phyloP scores from a whole-genome alignment of 2,329 filamentous ascomycete genomes.

The Aspergillus ochraceus region DNA sequence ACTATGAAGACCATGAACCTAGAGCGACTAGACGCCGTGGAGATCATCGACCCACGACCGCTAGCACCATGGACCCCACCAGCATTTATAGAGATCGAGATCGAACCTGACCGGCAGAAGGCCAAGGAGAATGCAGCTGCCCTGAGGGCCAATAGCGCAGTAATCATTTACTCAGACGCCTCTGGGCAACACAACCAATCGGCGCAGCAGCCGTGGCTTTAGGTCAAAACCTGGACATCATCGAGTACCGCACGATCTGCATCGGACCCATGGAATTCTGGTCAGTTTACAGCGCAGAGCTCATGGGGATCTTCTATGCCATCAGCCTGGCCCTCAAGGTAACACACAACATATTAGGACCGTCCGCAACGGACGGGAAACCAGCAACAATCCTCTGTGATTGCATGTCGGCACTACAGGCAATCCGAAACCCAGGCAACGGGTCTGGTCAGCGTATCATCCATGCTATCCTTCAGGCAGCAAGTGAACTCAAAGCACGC shows the following conservation, averaged over 20 bases:
- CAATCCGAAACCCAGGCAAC: conserved; percentile 14
- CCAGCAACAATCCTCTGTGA: conserved; percentile 17
- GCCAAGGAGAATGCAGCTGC: conserved; percentile 19
- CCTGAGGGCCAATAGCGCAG: conserved; percentile 2
- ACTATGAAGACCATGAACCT: conserved; percentile 19
- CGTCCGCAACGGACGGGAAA: neutral
- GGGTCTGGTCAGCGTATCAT: conserved; percentile 20
- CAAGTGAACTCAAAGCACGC: conserved; percentile 6
- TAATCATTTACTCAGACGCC: conserved; percentile 21
- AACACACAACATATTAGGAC: neutral
- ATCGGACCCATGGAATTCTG: neutral
- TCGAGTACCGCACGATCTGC: neutral
- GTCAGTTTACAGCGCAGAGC: conserved; percentile 2
- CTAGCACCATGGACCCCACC: conserved; percentile 20
- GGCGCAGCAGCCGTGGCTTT: conserved; percentile 10
- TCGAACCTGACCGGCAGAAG: conserved; percentile 21
- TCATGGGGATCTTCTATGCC: conserved; percentile 5
- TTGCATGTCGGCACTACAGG: conserved; percentile 19
- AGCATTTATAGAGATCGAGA: conserved; percentile 24
- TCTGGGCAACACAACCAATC: conserved; percentile 18
- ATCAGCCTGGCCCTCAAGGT: conserved; percentile 1
- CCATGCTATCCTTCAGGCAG: conserved; percentile 17
- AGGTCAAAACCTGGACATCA: neutral
- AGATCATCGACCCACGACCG: conserved; percentile 24
- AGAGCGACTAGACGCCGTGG: conserved; percentile 16